phyloP scores from a whole-genome alignment of 2,329 filamentous ascomycete genomes.

The Mariannaea sp. region DNA sequence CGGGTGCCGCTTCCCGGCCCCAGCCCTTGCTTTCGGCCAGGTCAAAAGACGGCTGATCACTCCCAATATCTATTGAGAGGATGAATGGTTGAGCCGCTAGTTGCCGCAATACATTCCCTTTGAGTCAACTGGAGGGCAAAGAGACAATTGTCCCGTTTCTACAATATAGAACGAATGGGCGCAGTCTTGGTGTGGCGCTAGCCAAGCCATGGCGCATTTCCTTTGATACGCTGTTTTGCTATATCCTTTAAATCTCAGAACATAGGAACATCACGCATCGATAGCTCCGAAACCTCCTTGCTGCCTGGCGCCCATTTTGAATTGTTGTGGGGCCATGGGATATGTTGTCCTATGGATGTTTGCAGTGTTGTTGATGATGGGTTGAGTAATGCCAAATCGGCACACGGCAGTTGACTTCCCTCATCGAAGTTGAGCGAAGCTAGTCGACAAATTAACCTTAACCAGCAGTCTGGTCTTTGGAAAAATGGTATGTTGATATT shows the following conservation, averaged over 20 bases:
- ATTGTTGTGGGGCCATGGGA: neutral
- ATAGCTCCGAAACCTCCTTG: neutral
- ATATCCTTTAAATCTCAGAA: slow-evolving; percentile 6
- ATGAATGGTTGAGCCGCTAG: slow-evolving; percentile 30
- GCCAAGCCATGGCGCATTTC: slow-evolving; percentile 35
- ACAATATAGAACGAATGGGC: slow-evolving; percentile 29
- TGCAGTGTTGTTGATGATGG: neutral
- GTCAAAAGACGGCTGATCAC: slow-evolving; percentile 11
- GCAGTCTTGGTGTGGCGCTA: slow-evolving; percentile 21
- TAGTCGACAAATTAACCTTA: neutral
- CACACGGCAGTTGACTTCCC: slow-evolving; percentile 3
- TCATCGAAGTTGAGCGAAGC: neutral
- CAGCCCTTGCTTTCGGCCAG: slow-evolving; percentile 26
- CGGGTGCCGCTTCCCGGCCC: slow-evolving; percentile 35
- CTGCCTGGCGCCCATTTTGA: slow-evolving; percentile 7
- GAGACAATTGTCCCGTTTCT: slow-evolving; percentile 15
- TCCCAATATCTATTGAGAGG: slow-evolving; percentile 5
- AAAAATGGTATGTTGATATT: neutral
- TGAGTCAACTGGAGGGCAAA: slow-evolving; percentile 29
- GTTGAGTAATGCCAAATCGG: neutral
- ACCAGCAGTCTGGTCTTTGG: neutral
- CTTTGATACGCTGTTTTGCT: slow-evolving; percentile 28
- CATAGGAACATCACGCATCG: slow-evolving; percentile 1
- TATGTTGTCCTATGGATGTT: slow-evolving; percentile 3
- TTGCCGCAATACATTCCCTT: slow-evolving; percentile 30